A percentile compares a stretch with the other conserved stretches of the same genome.
Conservation (phyloP, 1,284 basidiomycete genomes). For the Ganoderma sp. region DNA sequence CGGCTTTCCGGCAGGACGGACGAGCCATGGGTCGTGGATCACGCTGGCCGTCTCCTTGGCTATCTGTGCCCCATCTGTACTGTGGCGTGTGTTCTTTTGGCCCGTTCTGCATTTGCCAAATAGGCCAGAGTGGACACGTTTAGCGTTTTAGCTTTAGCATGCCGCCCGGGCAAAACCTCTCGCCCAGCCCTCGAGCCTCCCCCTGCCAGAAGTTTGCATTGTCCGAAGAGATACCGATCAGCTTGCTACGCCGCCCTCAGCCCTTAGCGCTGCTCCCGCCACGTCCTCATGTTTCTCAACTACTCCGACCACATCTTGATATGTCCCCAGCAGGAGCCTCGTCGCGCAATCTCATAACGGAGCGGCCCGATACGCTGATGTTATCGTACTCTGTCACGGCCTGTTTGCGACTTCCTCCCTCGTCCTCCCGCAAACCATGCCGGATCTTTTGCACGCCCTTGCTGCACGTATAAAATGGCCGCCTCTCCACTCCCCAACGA, state of each 20-base stretch:
- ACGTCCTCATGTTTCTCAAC: conserved; percentile 33
- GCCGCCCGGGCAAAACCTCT: conserved; percentile 33
- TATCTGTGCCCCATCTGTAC: conserved; percentile 32
- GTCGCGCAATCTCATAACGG: conserved; percentile 31
- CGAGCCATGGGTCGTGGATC: conserved; percentile 20
- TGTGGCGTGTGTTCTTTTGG: conserved; percentile 22
- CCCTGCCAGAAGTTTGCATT: conserved; percentile 28
- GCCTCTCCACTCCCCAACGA: conserved; percentile 23
- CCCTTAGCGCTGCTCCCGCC: conserved; percentile 26
- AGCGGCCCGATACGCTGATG: conserved; percentile 41
- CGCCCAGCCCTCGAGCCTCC: conserved; percentile 13
- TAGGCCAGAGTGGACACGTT: conserved; percentile 25
- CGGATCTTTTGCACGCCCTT: conserved; percentile 33
- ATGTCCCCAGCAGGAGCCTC: conserved; percentile 35
- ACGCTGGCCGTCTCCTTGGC: conserved; percentile 6
- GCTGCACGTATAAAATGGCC: conserved; percentile 34
- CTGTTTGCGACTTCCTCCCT: conserved; percentile 27
- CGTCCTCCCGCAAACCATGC: conserved; percentile 28
- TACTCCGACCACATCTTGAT: conserved; percentile 45
- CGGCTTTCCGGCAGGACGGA: conserved; percentile 10
- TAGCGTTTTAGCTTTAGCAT: conserved; percentile 47
- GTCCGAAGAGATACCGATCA: conserved; percentile 38
- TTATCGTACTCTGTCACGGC: conserved; percentile 36
- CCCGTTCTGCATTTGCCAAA: conserved; percentile 19
- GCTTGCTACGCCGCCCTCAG: conserved; percentile 29